Conservation (phyloP, 2,329 filamentous ascomycete genomes). For the Neoascochyta sp. region DNA sequence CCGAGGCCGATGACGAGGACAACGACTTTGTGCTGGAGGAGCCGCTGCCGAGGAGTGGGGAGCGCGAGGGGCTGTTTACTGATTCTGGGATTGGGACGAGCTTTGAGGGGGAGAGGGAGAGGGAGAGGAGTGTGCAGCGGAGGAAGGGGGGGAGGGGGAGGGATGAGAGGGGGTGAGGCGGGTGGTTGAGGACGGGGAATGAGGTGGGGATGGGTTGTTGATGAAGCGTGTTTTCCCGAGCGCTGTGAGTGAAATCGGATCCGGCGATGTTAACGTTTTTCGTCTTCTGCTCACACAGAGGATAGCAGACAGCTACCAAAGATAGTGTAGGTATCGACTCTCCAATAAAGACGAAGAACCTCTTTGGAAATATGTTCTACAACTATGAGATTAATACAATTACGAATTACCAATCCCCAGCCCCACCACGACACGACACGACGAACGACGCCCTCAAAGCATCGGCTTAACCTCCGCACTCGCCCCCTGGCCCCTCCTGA, state of each 20-base stretch:
- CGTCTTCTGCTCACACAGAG: no score
- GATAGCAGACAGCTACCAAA: no score
- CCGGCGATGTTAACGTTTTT: no score
- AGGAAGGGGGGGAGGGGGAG: constrained; percentile 12
- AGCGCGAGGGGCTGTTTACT: constrained; percentile 14
- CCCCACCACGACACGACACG: no score
- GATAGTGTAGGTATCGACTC: no score
- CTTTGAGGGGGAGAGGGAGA: constrained; percentile 36
- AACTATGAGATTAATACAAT: no score
- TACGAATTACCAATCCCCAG: no score
- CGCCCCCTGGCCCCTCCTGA: constrained; percentile 14
- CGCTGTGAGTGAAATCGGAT: no score
- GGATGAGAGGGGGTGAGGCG: neutral
- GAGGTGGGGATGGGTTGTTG: neutral
- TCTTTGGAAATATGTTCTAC: no score
- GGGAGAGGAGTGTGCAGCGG: constrained; percentile 11
- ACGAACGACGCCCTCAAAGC: no score
- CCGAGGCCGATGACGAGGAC: constrained; percentile 45
- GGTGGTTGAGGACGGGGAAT: neutral
- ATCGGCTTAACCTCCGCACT: constrained; percentile 20
- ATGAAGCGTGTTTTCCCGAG: neutral
- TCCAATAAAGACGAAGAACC: no score
- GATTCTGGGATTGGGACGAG: constrained; percentile 51
- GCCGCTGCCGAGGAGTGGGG: constrained; percentile 8
- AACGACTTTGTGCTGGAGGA: constrained; percentile 43